These are phyloP conservation scores for Nitzschia sp. DNA, from an alignment of 108 stramenopile species.

Conservation along the genomic window DNA sequence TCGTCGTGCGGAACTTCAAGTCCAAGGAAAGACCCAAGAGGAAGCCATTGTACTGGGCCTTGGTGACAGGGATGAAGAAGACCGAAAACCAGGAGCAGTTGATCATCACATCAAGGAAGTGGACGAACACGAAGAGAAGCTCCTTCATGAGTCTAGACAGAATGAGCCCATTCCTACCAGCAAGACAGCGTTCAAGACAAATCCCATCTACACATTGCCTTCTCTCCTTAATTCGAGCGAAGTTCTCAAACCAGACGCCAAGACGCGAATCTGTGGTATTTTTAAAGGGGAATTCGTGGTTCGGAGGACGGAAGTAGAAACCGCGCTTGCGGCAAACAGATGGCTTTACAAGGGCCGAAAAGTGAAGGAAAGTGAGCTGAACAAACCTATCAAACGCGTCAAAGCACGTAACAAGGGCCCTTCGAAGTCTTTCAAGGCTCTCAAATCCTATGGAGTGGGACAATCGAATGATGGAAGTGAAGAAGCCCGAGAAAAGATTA, in stretches of 20 bases:
- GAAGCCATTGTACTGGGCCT: conserved; percentile 47
- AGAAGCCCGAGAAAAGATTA: conserved; percentile 18
- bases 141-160: conserved; percentile 33
- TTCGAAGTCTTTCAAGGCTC: conserved; percentile 53
- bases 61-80: conserved; percentile 25
- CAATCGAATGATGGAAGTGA: conserved; percentile 49
- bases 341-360: conserved; percentile 85
- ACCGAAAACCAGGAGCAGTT: conserved; percentile 2
- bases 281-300: conserved; percentile 87
- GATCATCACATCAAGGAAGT: conserved; percentile 3
- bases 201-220: conserved; percentile 70
- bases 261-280: conserved; percentile 70
- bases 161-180: conserved; percentile 80
- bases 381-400: conserved; percentile 61
- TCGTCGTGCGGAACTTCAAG: conserved; percentile 11
- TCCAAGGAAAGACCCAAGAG: conserved; percentile 25
- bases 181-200: conserved; percentile 74
- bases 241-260: conserved; percentile 77
- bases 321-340: conserved; percentile 57
- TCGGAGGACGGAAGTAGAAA: conserved; percentile 69
- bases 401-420: conserved; percentile 62
- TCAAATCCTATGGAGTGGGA: conserved; percentile 67
- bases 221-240: conserved; percentile 67
- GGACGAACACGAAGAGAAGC: conserved; percentile 52
- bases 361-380: conserved; percentile 60